Conservation (phyloP, 495 filamentous ascomycete species). For the Penicillium canariense region DNA sequence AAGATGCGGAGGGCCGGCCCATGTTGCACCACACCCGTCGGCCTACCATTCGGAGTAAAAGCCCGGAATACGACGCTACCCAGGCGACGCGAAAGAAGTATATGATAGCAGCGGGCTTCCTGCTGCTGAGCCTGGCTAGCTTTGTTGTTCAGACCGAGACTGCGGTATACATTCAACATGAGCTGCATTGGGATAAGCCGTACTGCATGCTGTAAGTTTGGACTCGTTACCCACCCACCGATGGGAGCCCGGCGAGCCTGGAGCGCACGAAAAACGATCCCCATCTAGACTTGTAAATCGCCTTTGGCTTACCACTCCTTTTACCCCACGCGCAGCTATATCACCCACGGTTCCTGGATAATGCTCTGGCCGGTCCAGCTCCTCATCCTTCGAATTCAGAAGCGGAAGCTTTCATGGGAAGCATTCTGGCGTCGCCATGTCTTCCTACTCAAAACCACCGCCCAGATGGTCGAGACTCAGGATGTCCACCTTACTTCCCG, state of each 20-base stretch:
- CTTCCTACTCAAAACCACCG: constrained; percentile 70
- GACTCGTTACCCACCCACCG: background rate
- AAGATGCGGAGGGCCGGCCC: constrained; percentile 38
- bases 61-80: constrained; percentile 54
- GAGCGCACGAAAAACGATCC: background rate
- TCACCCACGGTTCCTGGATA: constrained; percentile 92
- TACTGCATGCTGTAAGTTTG: constrained; percentile 91
- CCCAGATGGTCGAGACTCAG: constrained; percentile 78
- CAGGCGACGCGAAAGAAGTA: constrained; percentile 75
- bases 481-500: constrained; percentile 54
- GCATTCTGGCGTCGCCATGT: constrained; percentile 84
- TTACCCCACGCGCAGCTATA: constrained; percentile 52
- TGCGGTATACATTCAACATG: constrained; percentile 86
- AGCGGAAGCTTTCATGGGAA: constrained; percentile 71
- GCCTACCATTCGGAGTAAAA: constrained; percentile 60
- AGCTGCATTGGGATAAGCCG: constrained; percentile 88
- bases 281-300: constrained; percentile 1
- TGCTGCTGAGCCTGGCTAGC: constrained; percentile 73
- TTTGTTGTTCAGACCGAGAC: constrained; percentile 94
- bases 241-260: background rate
- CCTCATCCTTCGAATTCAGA: constrained; percentile 70
- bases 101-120: constrained; percentile 77
- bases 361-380: constrained; percentile 86
- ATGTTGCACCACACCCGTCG: constrained; percentile 48
- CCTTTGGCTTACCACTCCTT: constrained; percentile 18